Evolutionary conservation across 805 yeast genomes (phyloP), one percentile per base, ranked within the genome.

Genomic region (Scheffersomyces stipitis): DNA sequence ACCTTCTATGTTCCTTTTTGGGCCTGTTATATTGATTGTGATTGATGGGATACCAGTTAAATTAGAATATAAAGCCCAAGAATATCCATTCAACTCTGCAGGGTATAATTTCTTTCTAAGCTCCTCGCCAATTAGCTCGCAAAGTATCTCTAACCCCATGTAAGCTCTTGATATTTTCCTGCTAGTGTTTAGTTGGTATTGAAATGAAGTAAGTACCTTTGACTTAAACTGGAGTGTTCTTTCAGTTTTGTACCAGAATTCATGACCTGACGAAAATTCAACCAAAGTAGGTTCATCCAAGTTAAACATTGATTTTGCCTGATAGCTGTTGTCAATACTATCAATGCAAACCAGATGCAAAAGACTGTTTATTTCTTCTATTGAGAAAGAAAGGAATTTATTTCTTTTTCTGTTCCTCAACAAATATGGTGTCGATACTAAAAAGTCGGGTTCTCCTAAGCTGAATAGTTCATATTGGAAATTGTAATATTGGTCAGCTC

Each of bases 61-160:
- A 3, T 82, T 76, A 0, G 87, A 75, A 26, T 57, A 62, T 0
- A 83, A 42, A 14, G 76, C 80, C 76, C 83, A 83, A 0, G 73
- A 52, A 48, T 71, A 80, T 1, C 81, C 79, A 7, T 80, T 40
- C n/a, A 68, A 51, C 38, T 80, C 76, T 1, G 80, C 69, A 1
- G 76, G 73, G 49, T 83, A 84, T 1, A 84, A 46, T 4, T 44
- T 41, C 4, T 61, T 53, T 16, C 69, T 56, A 0, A 83, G 48
- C 10, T 56, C 51, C 1, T 54, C 48, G 16, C 71, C 76, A 3
- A 80, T 44, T 3, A 79, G 35, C 33, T 76, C 79, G 7, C 72
- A 64, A 2, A 83, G 40, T 4, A 83, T 51, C 44, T 84, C 89
- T 9, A 76, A 45, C n/a, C 66, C 61, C 43, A 79, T n/a, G n/a